Base-by-base conservation (phyloP, 805 yeast genomes). In the Hanseniaspora taiwanica region DNA sequence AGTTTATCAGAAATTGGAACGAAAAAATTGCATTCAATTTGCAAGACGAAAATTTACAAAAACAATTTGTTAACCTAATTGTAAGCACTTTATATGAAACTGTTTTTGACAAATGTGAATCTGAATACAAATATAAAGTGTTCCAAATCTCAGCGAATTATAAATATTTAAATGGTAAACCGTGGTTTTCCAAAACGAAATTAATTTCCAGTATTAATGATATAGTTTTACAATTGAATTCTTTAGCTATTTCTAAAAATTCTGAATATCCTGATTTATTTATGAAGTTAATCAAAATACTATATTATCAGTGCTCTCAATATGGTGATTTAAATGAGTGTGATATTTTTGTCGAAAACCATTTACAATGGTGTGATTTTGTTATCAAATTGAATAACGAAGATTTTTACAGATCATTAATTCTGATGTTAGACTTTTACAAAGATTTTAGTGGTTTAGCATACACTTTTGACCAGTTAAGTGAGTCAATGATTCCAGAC, bases 361-460 rank as follows among this genome's bases (percentile, higher is more conserved):
- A 56, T 37, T 33, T 48, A 21, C 46, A 43, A 21, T 86, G 95
- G 95, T 72, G 80, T 10, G 60, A 64, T 18, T 63, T 69, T 3
- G 58, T 84, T 42, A 66, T 78, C 10, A 52, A 64, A n/a, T 55
- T 71, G 40, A 68, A 69, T 6, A 62, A 71, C 37, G 65, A 68
- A 29, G 61, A 64, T 6, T 74, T 73, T 20, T 81, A 87, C 0
- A 29, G 33, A 29, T 29, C 33, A 16, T 29, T 29, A 16, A 54
- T 81, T 18, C 59, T 60, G 6, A 65, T 85, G 21, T 73, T 85
- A 0, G 93, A 82, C 46, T 62, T 66, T 20, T 81, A 77, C 56
- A 55, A 62, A 14, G 94, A 86, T 53, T 68, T 78, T 49, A 62
- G 71, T 25, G 74, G 87, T 1, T 58, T 86, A 21, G 79, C 78